Base-by-base conservation (phyloP, 2,329 filamentous ascomycete genomes). In the Thelonectria rubi region DNA sequence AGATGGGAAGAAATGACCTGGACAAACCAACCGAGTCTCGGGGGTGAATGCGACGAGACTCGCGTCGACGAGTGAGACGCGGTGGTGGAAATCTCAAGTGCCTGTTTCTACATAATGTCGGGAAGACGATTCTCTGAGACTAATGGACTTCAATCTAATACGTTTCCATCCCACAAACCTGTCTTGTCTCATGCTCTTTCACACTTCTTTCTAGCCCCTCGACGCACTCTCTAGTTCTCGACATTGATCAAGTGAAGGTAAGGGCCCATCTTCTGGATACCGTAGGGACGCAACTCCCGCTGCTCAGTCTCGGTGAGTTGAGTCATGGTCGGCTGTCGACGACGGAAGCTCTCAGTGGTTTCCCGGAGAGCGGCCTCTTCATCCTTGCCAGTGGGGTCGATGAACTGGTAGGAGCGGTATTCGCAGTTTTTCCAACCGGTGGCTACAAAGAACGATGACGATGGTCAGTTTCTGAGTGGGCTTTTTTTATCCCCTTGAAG, bases 401-500 rank as follows among this genome's bases (percentile, higher is more conserved):
- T 81, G 73, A 93, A 92, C 49, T 81, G 79, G 74, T 88, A 93
- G 5, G 87, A 87, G 60, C 91, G 86, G 73, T 81, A 88, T 77
- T 94, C 91, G 54, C 89, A 89, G 74, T 94, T 94, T 9, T 75
- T 73, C 91, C 91, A 94, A 6, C 86, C 89, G 10, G 91, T 93
- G 40, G 88, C 88, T 89, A 65, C 11, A 37, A 14, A 24, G 45
- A 37, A 65, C 43, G 21, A 47, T 26, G 34, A 40, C 20, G 15
- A 47, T 47, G 52, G 63, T 69, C 17, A 68, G 65, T 48, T 55
- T 26, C 11, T 30, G 26, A 18, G 34, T 37, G 24, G 26, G 20
- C 11, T 24, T 37, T 37, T 39, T 37, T 11, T 2, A 10, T 9
- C 26, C 26, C 26, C 26, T 30, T 30, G 26, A 30, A 30, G 37